A percentile compares a stretch with the other conserved stretches of the same genome.
phyloP scores from a whole-genome alignment of 306 rosid species.

The Fagus crenata region DNA sequence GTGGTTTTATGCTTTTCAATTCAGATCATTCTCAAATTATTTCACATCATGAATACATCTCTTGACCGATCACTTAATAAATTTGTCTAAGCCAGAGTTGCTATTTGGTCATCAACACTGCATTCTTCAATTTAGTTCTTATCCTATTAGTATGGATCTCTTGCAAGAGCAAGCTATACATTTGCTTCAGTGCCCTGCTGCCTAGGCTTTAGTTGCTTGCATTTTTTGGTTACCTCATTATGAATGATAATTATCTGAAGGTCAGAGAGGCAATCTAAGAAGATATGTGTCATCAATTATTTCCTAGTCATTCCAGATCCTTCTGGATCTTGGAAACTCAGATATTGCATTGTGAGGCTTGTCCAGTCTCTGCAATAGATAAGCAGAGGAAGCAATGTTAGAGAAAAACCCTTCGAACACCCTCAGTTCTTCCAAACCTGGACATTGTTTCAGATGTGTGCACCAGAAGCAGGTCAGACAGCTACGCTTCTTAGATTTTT shows the following conservation, averaged over 20 bases:
- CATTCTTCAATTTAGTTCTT: background rate
- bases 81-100: background rate
- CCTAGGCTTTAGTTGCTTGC: background rate
- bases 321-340: background rate
- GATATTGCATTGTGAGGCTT: background rate
- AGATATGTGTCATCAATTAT: background rate
- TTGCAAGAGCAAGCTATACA: conserved; percentile 5
- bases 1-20: conserved; percentile 10
- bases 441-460: background rate
- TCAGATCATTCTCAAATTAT: background rate
- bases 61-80: background rate
- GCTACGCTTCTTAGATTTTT: background rate
- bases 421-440: background rate
- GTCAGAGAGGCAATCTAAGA: background rate
- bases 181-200: conserved; percentile 7
- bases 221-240: background rate
- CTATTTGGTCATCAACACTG: background rate
- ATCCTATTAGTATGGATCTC: background rate
- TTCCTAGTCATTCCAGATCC: background rate
- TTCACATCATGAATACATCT: background rate
- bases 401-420: too few relatives aligned
- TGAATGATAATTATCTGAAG: background rate
- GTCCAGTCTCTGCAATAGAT: too few relatives aligned
- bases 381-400: too few relatives aligned
- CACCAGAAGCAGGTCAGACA: background rate